Evolutionary conservation across 2,329 filamentous ascomycete genomes (phyloP).

Genomic region (Diaporthe sp.): DNA sequence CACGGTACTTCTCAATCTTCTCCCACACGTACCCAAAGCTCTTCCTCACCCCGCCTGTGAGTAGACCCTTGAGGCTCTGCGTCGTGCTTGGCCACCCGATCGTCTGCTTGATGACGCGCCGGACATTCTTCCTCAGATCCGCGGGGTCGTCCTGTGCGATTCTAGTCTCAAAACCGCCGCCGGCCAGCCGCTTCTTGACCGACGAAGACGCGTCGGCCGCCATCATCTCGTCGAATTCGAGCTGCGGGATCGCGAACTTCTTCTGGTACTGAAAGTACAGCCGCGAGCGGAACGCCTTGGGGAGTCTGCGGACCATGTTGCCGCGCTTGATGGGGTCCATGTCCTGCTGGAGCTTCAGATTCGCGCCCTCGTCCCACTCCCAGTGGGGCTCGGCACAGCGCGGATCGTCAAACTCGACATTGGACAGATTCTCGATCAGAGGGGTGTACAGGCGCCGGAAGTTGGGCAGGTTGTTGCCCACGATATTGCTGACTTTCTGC

Average conservation of each 20-base stretch:
- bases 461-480: slow-evolving; percentile 89
- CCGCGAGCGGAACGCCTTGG: slow-evolving; percentile 86
- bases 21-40: slow-evolving; percentile 84
- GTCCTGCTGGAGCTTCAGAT: slow-evolving; percentile 83
- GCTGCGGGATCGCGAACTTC: slow-evolving; percentile 86
- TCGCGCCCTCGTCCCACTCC: slow-evolving; percentile 72
- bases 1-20: slow-evolving; percentile 78
- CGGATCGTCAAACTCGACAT: slow-evolving; percentile 81
- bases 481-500: slow-evolving; percentile 93
- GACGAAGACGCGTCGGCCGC: slow-evolving; percentile 76
- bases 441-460: slow-evolving; percentile 94
- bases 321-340: slow-evolving; percentile 92
- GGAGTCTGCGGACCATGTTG: slow-evolving; percentile 96
- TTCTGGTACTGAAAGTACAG: slow-evolving; percentile 96
- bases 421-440: slow-evolving; percentile 89
- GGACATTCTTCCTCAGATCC: slow-evolving; percentile 79
- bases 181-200: slow-evolving; percentile 12
- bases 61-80: slow-evolving; percentile 85
- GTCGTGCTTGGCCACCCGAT: slow-evolving; percentile 92
- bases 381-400: slow-evolving; percentile 71
- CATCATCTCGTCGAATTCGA: slow-evolving; percentile 89
- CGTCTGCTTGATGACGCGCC: slow-evolving; percentile 85
- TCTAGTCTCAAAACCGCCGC: slow-evolving; percentile 82
- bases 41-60: slow-evolving; percentile 81
- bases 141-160: slow-evolving; percentile 79